Percentiles rank a stretch among this genome's conserved stretches.
phyloP scores from a whole-genome alignment of 2,329 filamentous ascomycete genomes.

The Tolypocladium sp. region DNA sequence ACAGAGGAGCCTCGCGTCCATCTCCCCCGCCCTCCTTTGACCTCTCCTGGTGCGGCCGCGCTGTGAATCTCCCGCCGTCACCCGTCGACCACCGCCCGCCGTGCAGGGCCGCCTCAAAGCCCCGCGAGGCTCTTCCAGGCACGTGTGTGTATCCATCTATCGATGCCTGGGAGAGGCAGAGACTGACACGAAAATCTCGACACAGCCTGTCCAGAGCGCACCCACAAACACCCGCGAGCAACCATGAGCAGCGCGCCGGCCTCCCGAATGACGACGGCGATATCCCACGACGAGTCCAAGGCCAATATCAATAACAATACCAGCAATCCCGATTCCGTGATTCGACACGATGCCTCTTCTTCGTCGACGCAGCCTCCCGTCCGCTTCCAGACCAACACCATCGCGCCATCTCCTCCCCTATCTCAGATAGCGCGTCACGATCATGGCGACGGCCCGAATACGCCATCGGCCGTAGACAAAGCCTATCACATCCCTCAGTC shows the following conservation, averaged over 20 bases:
- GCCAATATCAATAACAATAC: not conserved
- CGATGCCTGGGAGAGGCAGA: not conserved
- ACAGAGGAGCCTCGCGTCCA: conserved; percentile 9
- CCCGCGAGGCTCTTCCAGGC: not conserved
- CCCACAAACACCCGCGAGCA: conserved; percentile 8
- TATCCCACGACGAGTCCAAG: conserved; percentile 11
- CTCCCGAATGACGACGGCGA: conserved; percentile 15
- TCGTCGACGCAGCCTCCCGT: conserved; percentile 11
- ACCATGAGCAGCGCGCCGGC: conserved; percentile 21
- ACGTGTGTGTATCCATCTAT: not conserved
- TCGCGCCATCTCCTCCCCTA: conserved; percentile 24
- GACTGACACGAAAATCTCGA: not conserved
- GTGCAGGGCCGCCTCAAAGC: not conserved
- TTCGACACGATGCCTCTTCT: conserved; percentile 2
- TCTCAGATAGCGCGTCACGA: conserved; percentile 3
- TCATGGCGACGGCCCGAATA: conserved; percentile 4
- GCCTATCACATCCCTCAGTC: conserved; percentile 7
- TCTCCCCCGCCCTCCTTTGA: conserved; percentile 5
- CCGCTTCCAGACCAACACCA: conserved; percentile 16
- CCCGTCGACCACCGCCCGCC: not conserved
- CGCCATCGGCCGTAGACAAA: not conserved
- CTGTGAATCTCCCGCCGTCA: conserved; percentile 2
- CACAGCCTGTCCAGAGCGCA: not conserved
- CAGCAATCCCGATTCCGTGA: not conserved
- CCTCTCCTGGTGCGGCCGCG: conserved; percentile 5